phyloP scores from a whole-genome alignment of 768 basidiomycete genomes.

The Mrakia frigida region DNA sequence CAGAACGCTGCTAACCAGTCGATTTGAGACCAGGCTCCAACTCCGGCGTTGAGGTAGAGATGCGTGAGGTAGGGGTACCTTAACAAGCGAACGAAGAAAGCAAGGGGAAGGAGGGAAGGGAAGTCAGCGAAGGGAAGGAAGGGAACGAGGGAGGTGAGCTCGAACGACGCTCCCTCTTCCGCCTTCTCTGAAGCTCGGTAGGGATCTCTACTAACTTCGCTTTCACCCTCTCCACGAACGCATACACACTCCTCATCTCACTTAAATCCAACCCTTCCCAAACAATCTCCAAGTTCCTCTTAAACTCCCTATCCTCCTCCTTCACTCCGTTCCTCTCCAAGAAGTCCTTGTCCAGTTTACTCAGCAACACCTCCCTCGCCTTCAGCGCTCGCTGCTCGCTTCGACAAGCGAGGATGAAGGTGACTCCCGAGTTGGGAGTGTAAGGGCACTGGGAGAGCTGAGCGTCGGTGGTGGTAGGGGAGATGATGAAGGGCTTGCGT shows the following conservation, averaged over 20 bases:
- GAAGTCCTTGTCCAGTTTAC: slow-evolving; percentile 56
- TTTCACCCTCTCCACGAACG: slow-evolving; percentile 56
- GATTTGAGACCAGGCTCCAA: slow-evolving; percentile 56
- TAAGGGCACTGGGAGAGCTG: slow-evolving; percentile 32
- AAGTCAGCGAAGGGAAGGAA: background rate
- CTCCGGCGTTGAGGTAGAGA: slow-evolving; percentile 73
- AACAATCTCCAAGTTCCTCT: slow-evolving; percentile 57
- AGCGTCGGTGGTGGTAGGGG: slow-evolving; percentile 33
- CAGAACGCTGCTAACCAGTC: slow-evolving; percentile 51
- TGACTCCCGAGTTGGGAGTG: slow-evolving; percentile 54
- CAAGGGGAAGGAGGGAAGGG: background rate
- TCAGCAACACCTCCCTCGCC: slow-evolving; percentile 56
- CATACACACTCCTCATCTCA: slow-evolving; percentile 56
- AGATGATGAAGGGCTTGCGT: slow-evolving; percentile 42
- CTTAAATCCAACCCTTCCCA: slow-evolving; percentile 63
- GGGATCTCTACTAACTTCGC: slow-evolving; percentile 49
- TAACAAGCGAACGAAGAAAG: too few relatives aligned
- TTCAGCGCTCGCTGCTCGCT: slow-evolving; percentile 58
- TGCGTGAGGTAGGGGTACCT: slow-evolving; percentile 79
- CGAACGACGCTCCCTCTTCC: background rate
- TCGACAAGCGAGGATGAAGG: slow-evolving; percentile 75
- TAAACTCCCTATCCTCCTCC: slow-evolving; percentile 56
- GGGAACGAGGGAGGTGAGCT: background rate
- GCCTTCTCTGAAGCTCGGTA: background rate
- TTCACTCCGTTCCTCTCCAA: slow-evolving; percentile 39